Base-by-base conservation (phyloP, 2,329 filamentous ascomycete genomes). In the Fusarium miscanthi region DNA sequence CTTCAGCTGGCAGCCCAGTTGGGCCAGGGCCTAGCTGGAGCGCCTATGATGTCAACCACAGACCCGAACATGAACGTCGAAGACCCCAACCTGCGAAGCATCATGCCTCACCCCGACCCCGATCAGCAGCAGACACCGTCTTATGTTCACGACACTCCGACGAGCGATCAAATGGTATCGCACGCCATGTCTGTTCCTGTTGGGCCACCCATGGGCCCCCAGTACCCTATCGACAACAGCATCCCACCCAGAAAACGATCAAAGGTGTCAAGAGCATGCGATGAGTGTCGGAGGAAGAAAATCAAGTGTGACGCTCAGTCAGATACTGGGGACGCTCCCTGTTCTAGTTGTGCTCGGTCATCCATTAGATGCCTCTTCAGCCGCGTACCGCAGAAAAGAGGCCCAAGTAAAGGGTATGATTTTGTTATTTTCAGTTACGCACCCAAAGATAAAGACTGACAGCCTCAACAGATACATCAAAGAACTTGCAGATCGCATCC, bases 271-370 rank as follows among this genome's bases (percentile, higher is more conserved):
- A 88, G 94, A 41, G 94, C 94, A 4, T 97, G 94, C 77, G 94
- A 97, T 78, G 94, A 97, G 79, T 97, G 94, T 79, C 88, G 94
- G 46, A 89, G 94, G 61, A 97, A 97, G 82, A 97, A 95, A 85
- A 94, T 97, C 66, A 93, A 94, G 78, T 97, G 94, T 77, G 94
- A 97, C 82, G 93, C 94, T 8, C 88, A 90, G 67, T 91, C 91
- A 13, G 93, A 97, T 79, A 87, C 88, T 10, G 91, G 90, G 21
- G 89, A 92, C 23, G 89, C 91, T 65, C 91, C 92, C 10, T 97
- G 94, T 78, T 93, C 92, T 6, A 95, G 94, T 77, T 97, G 94
- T 80, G 90, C 91, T 60, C 89, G 94, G 59, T 91, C 93, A 12
- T 88, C 89, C n/a, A 88, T 91, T n/a, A 85, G 86, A 27, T 97